Evolutionary conservation across 2,329 filamentous ascomycete genomes (phyloP), one percentile per base, ranked within the genome.

Genomic region (Colletotrichum sp.): DNA sequence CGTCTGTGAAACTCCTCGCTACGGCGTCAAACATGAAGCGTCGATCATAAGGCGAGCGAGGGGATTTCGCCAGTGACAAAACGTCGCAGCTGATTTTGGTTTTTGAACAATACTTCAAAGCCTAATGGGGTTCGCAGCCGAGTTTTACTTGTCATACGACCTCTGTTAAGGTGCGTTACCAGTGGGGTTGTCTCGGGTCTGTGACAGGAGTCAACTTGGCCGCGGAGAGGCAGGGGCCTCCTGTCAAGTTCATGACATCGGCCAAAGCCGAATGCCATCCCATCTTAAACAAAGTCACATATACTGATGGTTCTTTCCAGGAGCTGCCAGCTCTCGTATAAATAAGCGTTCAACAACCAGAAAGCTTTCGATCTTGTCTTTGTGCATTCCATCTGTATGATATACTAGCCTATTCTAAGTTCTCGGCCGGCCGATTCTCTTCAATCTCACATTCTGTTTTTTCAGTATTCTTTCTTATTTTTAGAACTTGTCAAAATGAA

Each of bases 141-240:
- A 52, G 18, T 16, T 63, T 24, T 18, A 44, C 8, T 32, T 9
- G 8, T 28, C 36, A 66, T 60, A 71, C 28, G 3, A 26, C n/a
- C 12, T n/a, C n/a, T 36, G 15, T 49, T 55, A 66, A 66, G 72
- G 36, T 70, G 32, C 44, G 32, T 57, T 24, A 18, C 7, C 12
- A 30, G 26, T 65, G 67, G 67, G 49, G 59, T 52, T 32, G 60
- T 75, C 68, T 75, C 68, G 68, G 21, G 67, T 70, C 6, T 74
- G 66, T 74, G 59, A 64, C 44, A 70, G 32, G 59, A 36, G 60
- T 52, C 60, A 66, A 28, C 12, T 30, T 34, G 12, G 26, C 60
- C 28, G 18, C 32, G 15, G 28, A 13, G 10, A 21, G 21, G 32
- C 28, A 60, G 34, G 66, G 18, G 30, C 15, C 72, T 60, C 68